Base-by-base conservation (phyloP, 495 filamentous ascomycete species). In the Venustampulla echinocandica region DNA sequence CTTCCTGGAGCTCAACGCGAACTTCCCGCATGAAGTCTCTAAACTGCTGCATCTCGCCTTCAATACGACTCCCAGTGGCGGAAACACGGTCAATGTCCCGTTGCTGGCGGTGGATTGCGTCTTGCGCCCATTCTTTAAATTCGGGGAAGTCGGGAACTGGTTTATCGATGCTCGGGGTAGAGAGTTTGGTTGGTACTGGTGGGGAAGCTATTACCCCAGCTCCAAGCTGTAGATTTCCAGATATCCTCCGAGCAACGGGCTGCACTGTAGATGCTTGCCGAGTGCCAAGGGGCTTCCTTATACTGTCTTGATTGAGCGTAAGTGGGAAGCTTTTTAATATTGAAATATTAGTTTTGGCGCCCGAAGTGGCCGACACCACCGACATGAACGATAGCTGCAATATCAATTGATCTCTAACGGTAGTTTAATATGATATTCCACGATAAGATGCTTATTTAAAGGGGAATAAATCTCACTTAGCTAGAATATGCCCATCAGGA, bases 21-120 rank as follows among this genome's bases (percentile, higher is more conserved):
- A 52, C 30, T 21, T 55, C 47, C 4, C 34, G 19, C 46, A 60
- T 57, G 37, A 57, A 55, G 14, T 47, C 46, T 33, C 34, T 52
- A n/a, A 60, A 47, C 13, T 6, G 9, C 21, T 34, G 15, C 54
- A 60, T 50, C 4, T 52, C 46, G 30, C 22, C 25, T 20, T 60
- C 57, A 5, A 60, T 50, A 7, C 54, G 40, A 14, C 48, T 46
- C 30, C 57, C 24, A 20, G 46, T 33, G n/a, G 34, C 43, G 20
- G 39, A 37, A 10, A 60, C 36, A n/a, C 52, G 42, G 20, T 53
- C 51, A 30, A 60, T 55, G 23, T 55, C 51, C 27, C 45, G 30
- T 45, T 52, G 21, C 27, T 60, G 54, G 18, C 10, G 18, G 4
- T 23, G 28, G 37, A 60, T 55, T 1, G 46, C 46, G 20, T 36